Conservation (phyloP, 768 basidiomycete species). For the Tricholomella constricta region DNA sequence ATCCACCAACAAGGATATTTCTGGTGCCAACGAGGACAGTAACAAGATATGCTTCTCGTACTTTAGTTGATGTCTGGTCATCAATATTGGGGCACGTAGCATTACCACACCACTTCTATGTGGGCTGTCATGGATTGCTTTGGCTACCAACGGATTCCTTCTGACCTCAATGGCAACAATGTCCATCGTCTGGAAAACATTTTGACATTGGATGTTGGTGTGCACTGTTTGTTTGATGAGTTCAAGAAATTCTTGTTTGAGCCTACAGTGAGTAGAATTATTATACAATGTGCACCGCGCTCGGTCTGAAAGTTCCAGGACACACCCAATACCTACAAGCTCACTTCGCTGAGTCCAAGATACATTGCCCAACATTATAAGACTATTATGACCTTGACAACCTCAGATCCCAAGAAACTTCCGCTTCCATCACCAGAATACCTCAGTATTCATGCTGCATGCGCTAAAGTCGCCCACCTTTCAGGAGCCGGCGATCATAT, state of each 20-base stretch:
- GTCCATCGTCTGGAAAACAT: constrained; percentile 33
- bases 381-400: constrained; percentile 31
- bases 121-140: constrained; percentile 28
- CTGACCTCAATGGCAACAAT: constrained; percentile 28
- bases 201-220: constrained; percentile 25
- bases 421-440: constrained; percentile 33
- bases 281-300: too few species aligned
- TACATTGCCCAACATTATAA: too few species aligned
- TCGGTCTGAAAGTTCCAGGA: not conserved
- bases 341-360: too few species aligned
- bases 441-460: constrained; percentile 40
- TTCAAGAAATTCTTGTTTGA: constrained; percentile 35
- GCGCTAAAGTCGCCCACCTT: too few species aligned
- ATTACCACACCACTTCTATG: constrained; percentile 21
- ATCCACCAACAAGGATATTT: constrained; percentile 17
- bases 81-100: constrained; percentile 13
- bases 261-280: constrained; percentile 32
- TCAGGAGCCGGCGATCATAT: constrained; percentile 37
- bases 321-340: constrained; percentile 18
- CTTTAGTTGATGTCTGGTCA: not conserved
- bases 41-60: constrained; percentile 17
- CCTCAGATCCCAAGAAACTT: constrained; percentile 20
- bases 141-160: constrained; percentile 21
- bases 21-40: not conserved
- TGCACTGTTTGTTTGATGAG: constrained; percentile 19